Evolutionary conservation across 495 filamentous ascomycete genomes (phyloP), one percentile per base, ranked within the genome.

Genomic region (Penicillium canariense): DNA sequence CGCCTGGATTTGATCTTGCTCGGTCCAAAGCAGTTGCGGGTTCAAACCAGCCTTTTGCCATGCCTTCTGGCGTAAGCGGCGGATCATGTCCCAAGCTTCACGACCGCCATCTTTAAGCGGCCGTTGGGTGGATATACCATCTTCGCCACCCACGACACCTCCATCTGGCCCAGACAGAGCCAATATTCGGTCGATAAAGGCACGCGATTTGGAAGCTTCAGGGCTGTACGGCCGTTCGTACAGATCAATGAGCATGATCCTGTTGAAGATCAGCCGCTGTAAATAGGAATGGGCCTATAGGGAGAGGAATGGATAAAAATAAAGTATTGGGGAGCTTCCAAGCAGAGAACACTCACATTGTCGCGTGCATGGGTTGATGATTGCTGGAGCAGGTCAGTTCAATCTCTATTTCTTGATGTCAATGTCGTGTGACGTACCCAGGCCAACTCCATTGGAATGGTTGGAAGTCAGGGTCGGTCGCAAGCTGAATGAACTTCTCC

Each of bases 401-500:
- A 22, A 1, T 11, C 3, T 40, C 25, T 6, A 5, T 10, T 10
- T 30, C 12, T 14, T 2, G 11, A 7, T 31, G 32, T 14, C 4
- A 12, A 46, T 20, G 11, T 1, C 9, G 5, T 7, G 31, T 26
- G 20, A 42, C 61, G 48, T 60, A 69, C 67, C 78, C 80, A 9
- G 80, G 79, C 69, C 78, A 82, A 58, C 77, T 81, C 80, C 80
- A 83, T n/a, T 79, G 76, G 39, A 81, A 83, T 1, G 80, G 78
- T 44, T 80, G 77, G 48, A 82, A 83, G 25, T 77, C 70, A 5
- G 77, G 70, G 35, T 80, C 76, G 3, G 75, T 78, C 2, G 78
- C 75, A 20, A 83, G 68, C 15, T 77, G 68, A 28, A 82, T 73
- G 48, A 82, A 82, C 38, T 79, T 81, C 20, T 75, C 75, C 69